Base-by-base conservation (phyloP, 495 filamentous ascomycete genomes). In the Penicillium egyptiacum region DNA sequence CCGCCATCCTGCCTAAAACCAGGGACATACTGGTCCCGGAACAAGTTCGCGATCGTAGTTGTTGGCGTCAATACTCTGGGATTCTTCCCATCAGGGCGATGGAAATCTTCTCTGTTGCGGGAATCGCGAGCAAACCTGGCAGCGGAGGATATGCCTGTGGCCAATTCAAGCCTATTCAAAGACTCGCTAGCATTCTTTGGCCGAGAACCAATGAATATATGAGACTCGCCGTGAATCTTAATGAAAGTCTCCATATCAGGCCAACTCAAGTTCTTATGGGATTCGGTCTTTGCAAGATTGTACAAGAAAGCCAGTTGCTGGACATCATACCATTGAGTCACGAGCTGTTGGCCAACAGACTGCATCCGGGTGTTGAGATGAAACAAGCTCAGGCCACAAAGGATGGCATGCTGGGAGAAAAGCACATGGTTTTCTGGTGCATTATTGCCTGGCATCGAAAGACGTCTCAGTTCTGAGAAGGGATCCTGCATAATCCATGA, bases 201-300 rank as follows among this genome's bases (percentile, higher is more conserved):
- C 30, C 65, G 67, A 19, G 60, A 59, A 22, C 67, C 64, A 55
- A 67, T 42, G 39, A 70, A 68, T 37, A 70, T 65, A 59, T 70
- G 64, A 62, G 67, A 65, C 22, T 70, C 65, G 55, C 67, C 67
- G 50, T 70, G 65, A 26, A 70, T 70, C 28, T 70, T 70, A 26
- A 69, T 56, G 43, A 70, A 69, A 41, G 65, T 57, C 42, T 74
- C 67, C 69, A 70, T 74, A 26, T 69, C 67, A 49, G 70, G 70
- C 68, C 67, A 72, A 39, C 44, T 58, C 55, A 68, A 17, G 50
- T 68, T 47, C 40, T 59, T 60, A 45, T 66, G 55, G 48, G 16
- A 45, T 58, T 55, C 56, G 44, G 19, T 50, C 10, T 33, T 57
- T 25, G 63, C 54, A 33, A 72, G 66, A 42, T 70, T 69, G 55